phyloP scores from a whole-genome alignment of 805 yeast genomes.

The Metschnikowia noctiluminum region DNA sequence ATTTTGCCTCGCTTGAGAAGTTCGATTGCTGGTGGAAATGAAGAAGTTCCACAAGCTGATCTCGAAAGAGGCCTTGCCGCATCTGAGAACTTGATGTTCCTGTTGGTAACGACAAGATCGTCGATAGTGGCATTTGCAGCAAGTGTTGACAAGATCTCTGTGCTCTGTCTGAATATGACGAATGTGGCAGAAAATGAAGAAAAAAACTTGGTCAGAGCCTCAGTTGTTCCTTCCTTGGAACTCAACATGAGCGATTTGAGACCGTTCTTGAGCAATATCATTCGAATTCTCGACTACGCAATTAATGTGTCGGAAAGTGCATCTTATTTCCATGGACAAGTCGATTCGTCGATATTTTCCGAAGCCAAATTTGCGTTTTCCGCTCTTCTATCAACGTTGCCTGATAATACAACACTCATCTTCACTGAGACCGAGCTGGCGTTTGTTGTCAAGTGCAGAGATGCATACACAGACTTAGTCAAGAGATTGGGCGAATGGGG shows the following conservation, averaged over 20 bases:
- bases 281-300: constrained; percentile 14
- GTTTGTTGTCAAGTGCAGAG: constrained; percentile 20
- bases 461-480: constrained; percentile 23
- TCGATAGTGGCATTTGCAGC: constrained; percentile 39
- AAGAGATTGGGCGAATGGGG: constrained; percentile 35
- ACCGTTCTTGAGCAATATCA: constrained; percentile 5
- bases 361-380: constrained; percentile 7
- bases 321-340: constrained; percentile 5
- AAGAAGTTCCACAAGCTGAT: constrained; percentile 73
- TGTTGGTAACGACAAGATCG: constrained; percentile 51
- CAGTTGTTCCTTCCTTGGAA: constrained; percentile 18
- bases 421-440: constrained; percentile 16
- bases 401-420: constrained; percentile 2
- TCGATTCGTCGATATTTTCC: constrained; percentile 5
- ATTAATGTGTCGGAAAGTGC: constrained; percentile 7
- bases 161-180: constrained; percentile 15
- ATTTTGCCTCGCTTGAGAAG: constrained; percentile 75
- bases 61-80: constrained; percentile 74
- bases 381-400: constrained; percentile 2
- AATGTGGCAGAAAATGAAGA: constrained; percentile 14
- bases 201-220: constrained; percentile 14
- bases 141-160: constrained; percentile 17
- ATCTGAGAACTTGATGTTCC: constrained; percentile 64
- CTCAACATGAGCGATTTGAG: constrained; percentile 18
- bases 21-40: constrained; percentile 55